Base-by-base conservation (phyloP, 2,329 filamentous ascomycete species). In the Rachicladosporium sp. region DNA sequence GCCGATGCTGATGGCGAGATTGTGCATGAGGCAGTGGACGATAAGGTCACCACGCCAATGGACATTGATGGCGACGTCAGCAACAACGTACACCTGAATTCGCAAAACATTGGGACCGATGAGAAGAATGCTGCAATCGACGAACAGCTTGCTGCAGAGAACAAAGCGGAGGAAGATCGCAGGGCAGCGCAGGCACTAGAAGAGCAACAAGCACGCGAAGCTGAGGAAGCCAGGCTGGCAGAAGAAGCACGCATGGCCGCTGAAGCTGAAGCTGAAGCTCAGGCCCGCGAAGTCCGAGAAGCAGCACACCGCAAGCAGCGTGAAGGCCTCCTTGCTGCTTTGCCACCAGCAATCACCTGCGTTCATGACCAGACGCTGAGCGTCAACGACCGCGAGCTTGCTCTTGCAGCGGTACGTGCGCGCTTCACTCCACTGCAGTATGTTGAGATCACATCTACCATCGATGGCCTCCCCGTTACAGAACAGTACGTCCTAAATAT, bases 401-500 rank as follows among this genome's bases (percentile, higher is more conserved):
- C 42, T 11, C 19, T 41, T 33, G 40, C 42, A 27, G 46, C 46
- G 33, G 36, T 52, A 4, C 19, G 49, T 10, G 32, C 45, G 12
- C 38, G 49, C 37, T 53, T 52, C 35, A 47, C 49, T 6, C 54
- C 53, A 12, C 40, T 58, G 8, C 48, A 50, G 10, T 31, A 31
- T 27, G 33, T 33, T 21, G 32, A 27, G 23, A 30, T n/a, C n/a
- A 40, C 40, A 23, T 43, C 47, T 11, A 39, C 48, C 7, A 31
- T 44, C 15, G 38, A 38, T 4, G 43, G 42, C 6, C 15, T 41
- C 4, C 36, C 35, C 10, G 44, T 13, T 3, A 21, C 34, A 10
- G 39, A 41, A 3, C 35, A 36, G 3, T 54, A 49, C 49, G 42
- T 58, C 4, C 46, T 54, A n/a, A 59, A 58, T 32, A 38, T 50